Evolutionary conservation across 1,139 yeast genomes (phyloP), one percentile per base, ranked within the genome.

Genomic region (Magnusiomyces sp.): DNA sequence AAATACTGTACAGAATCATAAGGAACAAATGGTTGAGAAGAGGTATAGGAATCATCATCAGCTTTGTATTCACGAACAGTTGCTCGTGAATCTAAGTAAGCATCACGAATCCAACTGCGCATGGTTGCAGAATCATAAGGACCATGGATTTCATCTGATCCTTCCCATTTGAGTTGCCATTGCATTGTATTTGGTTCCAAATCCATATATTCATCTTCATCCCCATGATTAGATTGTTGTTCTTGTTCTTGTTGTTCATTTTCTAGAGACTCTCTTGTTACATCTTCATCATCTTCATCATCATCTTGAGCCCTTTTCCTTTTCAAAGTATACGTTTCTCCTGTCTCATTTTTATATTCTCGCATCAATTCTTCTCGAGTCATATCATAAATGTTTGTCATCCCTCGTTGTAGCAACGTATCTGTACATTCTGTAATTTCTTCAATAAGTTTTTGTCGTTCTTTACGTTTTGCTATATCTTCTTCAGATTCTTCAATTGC

Each of bases 81-180:
- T 0, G 73, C 84, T 4, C 67, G 65, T n/a, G 77, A 72, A 14
- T 42, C 38, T 59, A 83, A 83, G 59, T 82, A 80, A 10, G 68
- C 66, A 48, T 66, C 63, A 1, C 71, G 70, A 47, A 73, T 73
- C 92, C 92, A 83, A 52, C 75, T 75, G 2, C 57, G 56, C 78
- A 83, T 81, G 53, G 81, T 81, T 40, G 69, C 69, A 1, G 68
- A 57, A 0, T 82, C 67, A 59, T 71, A 81, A 0, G 88, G 86
- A 0, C 90, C 90, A 59, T 80, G 74, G 0, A 80, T 58, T 29
- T 70, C 72, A 2, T 69, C 70, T 40, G 68, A 71, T 1, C 72
- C 80, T 4, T 62, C 58, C 88, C 89, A 83, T 56, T 72, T 69
- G 60, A 79, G 83, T 56, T 79, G 80, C 87, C 87, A 83, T 23